A percentile compares a stretch with the other conserved stretches of the same genome.
Conservation (phyloP, 1,139 yeast genomes). For the Scheffersomyces titani region DNA sequence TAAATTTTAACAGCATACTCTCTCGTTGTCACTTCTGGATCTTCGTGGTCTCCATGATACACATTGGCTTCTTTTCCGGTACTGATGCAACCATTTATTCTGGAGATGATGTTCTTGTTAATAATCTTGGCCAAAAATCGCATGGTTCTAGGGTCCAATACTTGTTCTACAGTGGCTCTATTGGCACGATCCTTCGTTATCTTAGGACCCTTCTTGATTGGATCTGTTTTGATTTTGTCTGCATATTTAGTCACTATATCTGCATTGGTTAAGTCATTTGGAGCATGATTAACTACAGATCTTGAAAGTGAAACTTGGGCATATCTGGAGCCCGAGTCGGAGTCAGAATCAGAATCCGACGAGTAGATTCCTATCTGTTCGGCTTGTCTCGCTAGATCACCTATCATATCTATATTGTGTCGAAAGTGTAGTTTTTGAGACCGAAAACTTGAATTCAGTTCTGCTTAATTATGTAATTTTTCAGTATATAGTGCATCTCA, state of each 20-base stretch:
- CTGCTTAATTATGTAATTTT: neutral
- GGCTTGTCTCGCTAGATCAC: constrained; percentile 1
- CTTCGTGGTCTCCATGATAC: constrained; percentile 85
- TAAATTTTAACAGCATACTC: constrained; percentile 91
- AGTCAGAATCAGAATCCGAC: constrained; percentile 9
- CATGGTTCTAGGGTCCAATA: constrained; percentile 91
- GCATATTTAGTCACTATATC: constrained; percentile 63
- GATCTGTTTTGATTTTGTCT: constrained; percentile 64
- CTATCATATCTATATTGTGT: neutral
- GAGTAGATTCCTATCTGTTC: constrained; percentile 3
- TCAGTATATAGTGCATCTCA: neutral
- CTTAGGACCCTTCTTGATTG: constrained; percentile 56
- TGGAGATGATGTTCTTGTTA: constrained; percentile 77
- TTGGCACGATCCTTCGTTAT: constrained; percentile 80
- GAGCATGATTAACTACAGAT: neutral
- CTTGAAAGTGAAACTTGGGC: constrained; percentile 3
- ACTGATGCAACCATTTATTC: constrained; percentile 90
- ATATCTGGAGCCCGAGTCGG: constrained; percentile 5
- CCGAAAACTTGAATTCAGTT: neutral
- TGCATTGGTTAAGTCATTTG: constrained; percentile 37
- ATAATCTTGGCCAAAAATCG: constrained; percentile 78
- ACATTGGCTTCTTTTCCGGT: constrained; percentile 99
- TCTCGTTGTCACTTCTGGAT: constrained; percentile 37
- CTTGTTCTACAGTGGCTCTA: constrained; percentile 96
- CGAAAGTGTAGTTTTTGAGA: neutral